These are phyloP conservation scores for Boehmeria nivea DNA, from an alignment of 306 rosid genomes.

Conservation along the genomic window DNA sequence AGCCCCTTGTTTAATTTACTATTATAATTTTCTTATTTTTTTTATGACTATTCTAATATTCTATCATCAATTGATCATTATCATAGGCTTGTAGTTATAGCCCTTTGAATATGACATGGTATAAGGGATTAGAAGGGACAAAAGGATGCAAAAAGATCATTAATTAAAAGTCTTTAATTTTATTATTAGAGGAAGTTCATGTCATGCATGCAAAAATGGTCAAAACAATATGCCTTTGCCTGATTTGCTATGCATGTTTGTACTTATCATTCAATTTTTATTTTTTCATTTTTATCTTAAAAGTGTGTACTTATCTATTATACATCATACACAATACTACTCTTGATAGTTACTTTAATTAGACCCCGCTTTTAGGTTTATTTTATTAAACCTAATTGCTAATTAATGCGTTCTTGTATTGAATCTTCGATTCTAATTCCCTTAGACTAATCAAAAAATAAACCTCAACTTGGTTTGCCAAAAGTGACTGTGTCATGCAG, in stretches of 20 bases:
- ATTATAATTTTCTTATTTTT: background rate
- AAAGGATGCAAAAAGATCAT: too few relatives aligned
- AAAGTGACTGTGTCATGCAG: background rate
- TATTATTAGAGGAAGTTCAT: background rate
- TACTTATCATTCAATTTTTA: background rate
- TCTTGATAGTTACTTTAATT: background rate
- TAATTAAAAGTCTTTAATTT: background rate
- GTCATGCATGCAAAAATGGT: background rate
- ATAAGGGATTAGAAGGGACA: too few relatives aligned
- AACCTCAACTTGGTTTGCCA: too few relatives aligned
- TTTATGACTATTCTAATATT: background rate
- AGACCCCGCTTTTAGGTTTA: background rate
- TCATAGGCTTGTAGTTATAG: background rate
- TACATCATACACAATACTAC: background rate
- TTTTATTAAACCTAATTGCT: background rate
- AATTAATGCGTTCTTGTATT: slow-evolving; percentile 1
- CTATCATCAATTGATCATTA: background rate
- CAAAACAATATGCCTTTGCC: background rate
- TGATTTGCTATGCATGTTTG: background rate
- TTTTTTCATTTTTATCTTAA: background rate
- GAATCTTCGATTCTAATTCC: background rate
- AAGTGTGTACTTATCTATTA: background rate
- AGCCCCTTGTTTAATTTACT: too few relatives aligned
- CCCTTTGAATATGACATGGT: background rate
- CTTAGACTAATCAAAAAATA: background rate